A percentile compares a stretch with the other conserved stretches of the same genome.
Evolutionary conservation across 768 basidiomycete genomes (phyloP).

Genomic region (Amanita pseudoporphyria): DNA sequence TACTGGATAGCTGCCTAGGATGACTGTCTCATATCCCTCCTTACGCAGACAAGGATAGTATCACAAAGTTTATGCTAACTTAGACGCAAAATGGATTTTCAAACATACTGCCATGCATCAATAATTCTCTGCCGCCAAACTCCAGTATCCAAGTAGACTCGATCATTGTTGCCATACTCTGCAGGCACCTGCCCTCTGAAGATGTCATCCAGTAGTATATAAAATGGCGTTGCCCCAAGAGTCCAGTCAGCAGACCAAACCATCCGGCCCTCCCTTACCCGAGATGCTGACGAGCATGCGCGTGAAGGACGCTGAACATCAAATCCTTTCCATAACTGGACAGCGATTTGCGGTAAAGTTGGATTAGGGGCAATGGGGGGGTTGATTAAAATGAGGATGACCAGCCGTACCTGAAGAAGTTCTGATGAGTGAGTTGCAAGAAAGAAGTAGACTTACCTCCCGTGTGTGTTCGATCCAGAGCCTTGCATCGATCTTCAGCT

Average conservation of each 20-base stretch:
- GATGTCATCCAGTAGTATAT: too few relatives aligned
- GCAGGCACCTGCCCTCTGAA: conserved; percentile 12
- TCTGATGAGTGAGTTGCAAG: conserved; percentile 5
- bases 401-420: conserved; percentile 12
- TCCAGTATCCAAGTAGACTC: conserved; percentile 7
- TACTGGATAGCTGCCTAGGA: too few relatives aligned
- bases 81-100: too few relatives aligned
- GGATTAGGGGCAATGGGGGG: conserved; percentile 8
- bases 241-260: conserved; percentile 14
- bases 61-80: too few relatives aligned
- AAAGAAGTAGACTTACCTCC: conserved; percentile 11
- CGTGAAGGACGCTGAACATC: too few relatives aligned
- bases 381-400: conserved; percentile 13
- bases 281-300: conserved; percentile 1
- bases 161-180: conserved; percentile 10
- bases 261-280: conserved; percentile 8
- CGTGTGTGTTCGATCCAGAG: conserved; percentile 13
- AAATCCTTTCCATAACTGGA: conserved; percentile 11
- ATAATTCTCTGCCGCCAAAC: conserved; percentile 12
- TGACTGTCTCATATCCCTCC: too few relatives aligned
- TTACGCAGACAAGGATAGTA: too few relatives aligned
- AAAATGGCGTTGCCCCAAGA: too few relatives aligned
- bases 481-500: too few relatives aligned
- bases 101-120: too few relatives aligned
- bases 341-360: conserved; percentile 6